phyloP scores from a whole-genome alignment of 805 yeast species.

The Millerago galiae region DNA sequence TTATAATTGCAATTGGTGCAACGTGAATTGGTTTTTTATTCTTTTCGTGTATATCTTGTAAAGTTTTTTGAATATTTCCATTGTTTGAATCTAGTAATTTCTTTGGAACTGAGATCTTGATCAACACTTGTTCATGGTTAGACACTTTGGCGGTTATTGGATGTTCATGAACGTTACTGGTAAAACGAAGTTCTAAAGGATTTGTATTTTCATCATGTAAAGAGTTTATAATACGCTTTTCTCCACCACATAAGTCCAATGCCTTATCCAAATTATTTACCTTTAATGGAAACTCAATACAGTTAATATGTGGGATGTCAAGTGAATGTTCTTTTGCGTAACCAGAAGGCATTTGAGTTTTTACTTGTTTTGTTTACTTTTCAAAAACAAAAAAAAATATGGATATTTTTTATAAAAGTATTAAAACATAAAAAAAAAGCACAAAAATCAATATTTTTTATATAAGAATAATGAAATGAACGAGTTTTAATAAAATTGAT shows the following conservation, averaged over 20 bases:
- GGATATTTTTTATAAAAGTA: no score
- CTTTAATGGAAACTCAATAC: conserved; percentile 73
- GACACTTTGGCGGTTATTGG: conserved; percentile 53
- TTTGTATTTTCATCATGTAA: conserved; percentile 24
- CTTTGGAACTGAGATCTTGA: conserved; percentile 58
- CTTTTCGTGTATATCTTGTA: conserved; percentile 24
- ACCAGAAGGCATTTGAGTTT: conserved; percentile 15
- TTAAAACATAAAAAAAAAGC: not conserved
- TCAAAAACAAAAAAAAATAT: no score
- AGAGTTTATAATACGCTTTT: conserved; percentile 27
- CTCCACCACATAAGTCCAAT: conserved; percentile 64
- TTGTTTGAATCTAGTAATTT: conserved; percentile 35
- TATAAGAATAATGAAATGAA: no score
- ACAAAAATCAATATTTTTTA: no score
- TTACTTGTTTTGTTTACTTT: no score
- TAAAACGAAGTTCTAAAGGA: conserved; percentile 35
- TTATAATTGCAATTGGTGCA: conserved; percentile 61
- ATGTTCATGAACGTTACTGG: conserved; percentile 41
- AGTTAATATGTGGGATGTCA: conserved; percentile 67
- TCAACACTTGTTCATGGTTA: conserved; percentile 48
- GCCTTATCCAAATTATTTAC: conserved; percentile 62
- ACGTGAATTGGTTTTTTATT: conserved; percentile 35
- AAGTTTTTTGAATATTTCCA: conserved; percentile 37
- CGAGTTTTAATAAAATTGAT: no score
- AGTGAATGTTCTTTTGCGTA: conserved; percentile 51